These are phyloP conservation scores for Thyridium curvatum DNA, from an alignment of 2,329 filamentous ascomycete species.

Conservation along the genomic window DNA sequence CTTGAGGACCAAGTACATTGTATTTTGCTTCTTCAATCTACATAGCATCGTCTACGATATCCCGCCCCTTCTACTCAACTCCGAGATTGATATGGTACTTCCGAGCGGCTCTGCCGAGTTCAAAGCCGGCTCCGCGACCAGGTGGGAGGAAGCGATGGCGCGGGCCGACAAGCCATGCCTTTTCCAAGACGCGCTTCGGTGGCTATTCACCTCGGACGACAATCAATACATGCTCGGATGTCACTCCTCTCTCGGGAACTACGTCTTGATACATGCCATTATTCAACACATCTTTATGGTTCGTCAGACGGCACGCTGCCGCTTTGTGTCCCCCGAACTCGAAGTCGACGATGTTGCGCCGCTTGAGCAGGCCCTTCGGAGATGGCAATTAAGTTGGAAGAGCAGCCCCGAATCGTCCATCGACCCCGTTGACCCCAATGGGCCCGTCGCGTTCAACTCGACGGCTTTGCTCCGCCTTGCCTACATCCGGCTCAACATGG, in stretches of 20 bases:
- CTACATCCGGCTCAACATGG: constrained; percentile 23
- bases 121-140: constrained; percentile 41
- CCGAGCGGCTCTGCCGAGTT: constrained; percentile 48
- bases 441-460: constrained; percentile 45
- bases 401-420: constrained; percentile 44
- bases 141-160: constrained; percentile 37
- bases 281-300: constrained; percentile 47
- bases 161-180: constrained; percentile 4
- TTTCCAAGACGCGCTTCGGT: constrained; percentile 24
- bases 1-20: constrained; percentile 47
- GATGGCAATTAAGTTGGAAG: constrained; percentile 48
- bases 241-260: constrained; percentile 42
- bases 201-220: constrained; percentile 16
- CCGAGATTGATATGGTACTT: constrained; percentile 46
- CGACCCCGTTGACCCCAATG: constrained; percentile 44
- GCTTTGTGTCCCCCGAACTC: constrained; percentile 17
- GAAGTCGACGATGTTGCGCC: constrained; percentile 33
- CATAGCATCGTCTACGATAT: constrained; percentile 58
- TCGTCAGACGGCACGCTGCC: constrained; percentile 23
- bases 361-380: constrained; percentile 37
- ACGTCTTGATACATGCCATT: constrained; percentile 46
- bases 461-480: constrained; percentile 20
- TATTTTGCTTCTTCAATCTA: constrained; percentile 49
- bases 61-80: constrained; percentile 49
- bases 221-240: constrained; percentile 15